Conservation (phyloP, 306 rosid species). For the Trifolium fragiferum region DNA sequence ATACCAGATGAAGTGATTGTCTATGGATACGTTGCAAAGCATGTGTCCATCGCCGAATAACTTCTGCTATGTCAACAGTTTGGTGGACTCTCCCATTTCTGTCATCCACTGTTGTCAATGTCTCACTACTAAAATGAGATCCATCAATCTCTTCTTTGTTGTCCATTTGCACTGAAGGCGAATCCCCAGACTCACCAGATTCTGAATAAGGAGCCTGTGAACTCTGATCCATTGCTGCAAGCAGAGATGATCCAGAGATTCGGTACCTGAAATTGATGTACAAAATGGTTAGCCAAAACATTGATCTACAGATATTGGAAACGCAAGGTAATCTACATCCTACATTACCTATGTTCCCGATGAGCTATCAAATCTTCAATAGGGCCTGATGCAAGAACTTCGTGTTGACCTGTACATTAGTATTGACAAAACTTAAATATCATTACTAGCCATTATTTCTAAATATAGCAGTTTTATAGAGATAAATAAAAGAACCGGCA, state of each 20-base stretch:
- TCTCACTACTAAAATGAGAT: constrained; percentile 59
- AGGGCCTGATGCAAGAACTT: constrained; percentile 99
- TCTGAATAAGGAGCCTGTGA: constrained; percentile 83
- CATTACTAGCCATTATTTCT: constrained; percentile 11
- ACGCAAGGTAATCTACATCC: constrained; percentile 30
- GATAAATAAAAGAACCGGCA: neutral
- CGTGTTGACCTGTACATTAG: constrained; percentile 78
- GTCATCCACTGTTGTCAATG: constrained; percentile 72
- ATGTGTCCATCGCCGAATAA: constrained; percentile 98
- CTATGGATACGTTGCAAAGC: constrained; percentile 98
- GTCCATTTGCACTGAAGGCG: constrained; percentile 53
- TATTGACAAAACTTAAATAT: constrained; percentile 35
- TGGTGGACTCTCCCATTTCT: constrained; percentile 82
- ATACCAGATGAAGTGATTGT: constrained; percentile 95
- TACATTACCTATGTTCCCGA: constrained; percentile 89
- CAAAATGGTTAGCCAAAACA: constrained; percentile 41
- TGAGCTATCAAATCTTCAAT: constrained; percentile 98
- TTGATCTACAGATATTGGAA: constrained; percentile 25
- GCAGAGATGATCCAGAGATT: constrained; percentile 97
- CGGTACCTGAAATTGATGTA: constrained; percentile 77
- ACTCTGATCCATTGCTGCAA: constrained; percentile 99
- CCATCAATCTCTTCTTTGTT: constrained; percentile 74
- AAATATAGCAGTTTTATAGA: neutral
- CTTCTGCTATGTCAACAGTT: constrained; percentile 93
- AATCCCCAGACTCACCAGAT: constrained; percentile 65